Conservation (phyloP, 139 green algal species). For the Yamagishiella unicocca region DNA sequence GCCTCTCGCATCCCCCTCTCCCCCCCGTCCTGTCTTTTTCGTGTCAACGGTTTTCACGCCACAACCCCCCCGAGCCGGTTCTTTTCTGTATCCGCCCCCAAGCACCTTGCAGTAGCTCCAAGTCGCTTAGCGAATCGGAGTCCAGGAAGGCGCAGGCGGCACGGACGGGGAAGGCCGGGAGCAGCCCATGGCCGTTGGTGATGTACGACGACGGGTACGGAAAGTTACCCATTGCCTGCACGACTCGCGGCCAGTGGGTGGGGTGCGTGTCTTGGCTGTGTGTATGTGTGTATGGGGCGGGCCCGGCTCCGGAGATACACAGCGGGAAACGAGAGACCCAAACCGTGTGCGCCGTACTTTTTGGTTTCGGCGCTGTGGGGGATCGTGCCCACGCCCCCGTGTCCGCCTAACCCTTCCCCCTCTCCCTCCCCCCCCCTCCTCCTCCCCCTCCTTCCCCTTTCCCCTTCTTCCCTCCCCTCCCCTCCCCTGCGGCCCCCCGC, state of each 20-base stretch:
- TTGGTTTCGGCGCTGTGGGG: no score
- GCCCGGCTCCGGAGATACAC: no score
- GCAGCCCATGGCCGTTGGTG: constrained; percentile 58
- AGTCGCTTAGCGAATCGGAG: not conserved
- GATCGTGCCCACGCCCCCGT: no score
- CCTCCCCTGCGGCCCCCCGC: no score
- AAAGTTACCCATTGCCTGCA: constrained; percentile 76
- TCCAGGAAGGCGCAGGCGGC: constrained; percentile 65
- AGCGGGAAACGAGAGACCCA: no score
- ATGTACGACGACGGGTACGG: constrained; percentile 71
- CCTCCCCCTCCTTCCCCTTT: not conserved
- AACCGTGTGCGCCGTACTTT: no score
- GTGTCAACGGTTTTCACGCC: not conserved
- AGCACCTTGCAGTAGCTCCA: constrained; percentile 58
- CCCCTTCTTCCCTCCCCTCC: not conserved
- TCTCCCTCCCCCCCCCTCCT: not conserved
- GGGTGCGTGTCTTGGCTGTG: no score
- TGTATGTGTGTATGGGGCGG: no score
- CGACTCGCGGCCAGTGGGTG: no score
- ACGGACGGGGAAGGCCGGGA: constrained; percentile 76
- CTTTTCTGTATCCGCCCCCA: no score
- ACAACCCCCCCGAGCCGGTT: not conserved
- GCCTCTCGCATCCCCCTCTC: no score
- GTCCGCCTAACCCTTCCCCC: no score
- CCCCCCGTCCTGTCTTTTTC: not conserved